Conservation (phyloP, 2,329 filamentous ascomycete species). For the Ceratocystis cubensis region DNA sequence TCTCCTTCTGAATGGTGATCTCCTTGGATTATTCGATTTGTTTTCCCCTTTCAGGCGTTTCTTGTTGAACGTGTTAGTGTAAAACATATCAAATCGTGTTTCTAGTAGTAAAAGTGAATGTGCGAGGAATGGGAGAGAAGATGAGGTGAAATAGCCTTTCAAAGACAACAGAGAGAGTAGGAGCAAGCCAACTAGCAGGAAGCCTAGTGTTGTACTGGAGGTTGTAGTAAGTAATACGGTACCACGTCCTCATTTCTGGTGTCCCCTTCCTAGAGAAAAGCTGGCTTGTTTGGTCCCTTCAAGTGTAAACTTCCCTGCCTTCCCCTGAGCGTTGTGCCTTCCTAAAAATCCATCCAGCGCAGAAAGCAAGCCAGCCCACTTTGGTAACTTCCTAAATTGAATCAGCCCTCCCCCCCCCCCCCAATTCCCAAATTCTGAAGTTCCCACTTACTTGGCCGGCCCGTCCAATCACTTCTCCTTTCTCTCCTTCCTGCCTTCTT, state of each 20-base stretch:
- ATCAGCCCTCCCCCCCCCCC: background rate
- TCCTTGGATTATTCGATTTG: background rate
- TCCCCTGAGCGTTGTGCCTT: constrained; percentile 13
- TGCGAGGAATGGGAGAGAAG: background rate
- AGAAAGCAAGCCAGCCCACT: constrained; percentile 9
- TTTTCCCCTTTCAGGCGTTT: background rate
- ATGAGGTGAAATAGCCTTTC: background rate
- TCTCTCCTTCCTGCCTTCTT: constrained; percentile 11
- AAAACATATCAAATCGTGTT: too few relatives aligned
- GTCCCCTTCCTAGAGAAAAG: background rate
- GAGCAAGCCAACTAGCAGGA: background rate
- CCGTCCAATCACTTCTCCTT: constrained; percentile 8
- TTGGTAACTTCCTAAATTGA: constrained; percentile 8
- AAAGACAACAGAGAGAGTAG: background rate
- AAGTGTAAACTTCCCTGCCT: constrained; percentile 1
- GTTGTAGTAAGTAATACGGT: background rate
- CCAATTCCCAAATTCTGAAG: constrained; percentile 8
- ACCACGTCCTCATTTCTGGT: constrained; percentile 5
- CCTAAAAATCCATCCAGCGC: background rate
- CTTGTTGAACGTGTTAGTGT: too few relatives aligned
- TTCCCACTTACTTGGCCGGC: constrained; percentile 10
- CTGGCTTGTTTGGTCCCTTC: constrained; percentile 1
- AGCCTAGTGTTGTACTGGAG: background rate
- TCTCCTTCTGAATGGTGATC: background rate
- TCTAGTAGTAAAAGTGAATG: too few relatives aligned